These are phyloP conservation scores for Litchi chinensis DNA, from an alignment of 345 rosid species.

Conservation along the genomic window DNA sequence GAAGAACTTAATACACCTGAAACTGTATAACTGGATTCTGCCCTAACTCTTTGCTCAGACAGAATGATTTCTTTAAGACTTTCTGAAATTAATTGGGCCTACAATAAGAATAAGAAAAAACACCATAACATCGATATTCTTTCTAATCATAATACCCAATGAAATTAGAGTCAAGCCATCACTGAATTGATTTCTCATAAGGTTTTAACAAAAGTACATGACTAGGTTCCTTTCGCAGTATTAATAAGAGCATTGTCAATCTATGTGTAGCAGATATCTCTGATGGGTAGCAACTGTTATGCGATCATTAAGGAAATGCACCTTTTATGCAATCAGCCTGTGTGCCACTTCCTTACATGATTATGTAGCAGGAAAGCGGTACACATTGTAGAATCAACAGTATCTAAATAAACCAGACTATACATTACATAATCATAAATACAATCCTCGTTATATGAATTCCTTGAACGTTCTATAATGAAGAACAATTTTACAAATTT, in stretches of 20 bases:
- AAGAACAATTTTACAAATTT: neutral
- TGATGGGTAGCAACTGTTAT: neutral
- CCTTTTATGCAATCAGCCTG: too few species aligned
- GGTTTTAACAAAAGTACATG: neutral
- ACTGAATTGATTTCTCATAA: neutral
- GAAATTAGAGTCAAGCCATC: neutral
- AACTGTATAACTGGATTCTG: slow-evolving; percentile 54
- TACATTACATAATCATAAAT: neutral
- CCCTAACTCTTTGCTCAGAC: slow-evolving; percentile 48
- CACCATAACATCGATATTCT: neutral
- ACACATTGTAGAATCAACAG: neutral
- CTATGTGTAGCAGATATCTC: neutral
- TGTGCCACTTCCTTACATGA: neutral
- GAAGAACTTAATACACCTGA: slow-evolving; percentile 69
- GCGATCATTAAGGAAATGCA: neutral
- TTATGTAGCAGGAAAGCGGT: neutral
- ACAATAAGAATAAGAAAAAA: slow-evolving; percentile 21
- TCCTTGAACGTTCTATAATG: neutral
- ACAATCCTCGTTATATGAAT: neutral
- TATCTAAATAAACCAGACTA: too few species aligned
- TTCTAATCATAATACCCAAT: slow-evolving; percentile 1
- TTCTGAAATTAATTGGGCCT: slow-evolving; percentile 46
- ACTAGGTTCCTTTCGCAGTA: neutral
- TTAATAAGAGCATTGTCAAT: neutral
- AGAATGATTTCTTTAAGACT: slow-evolving; percentile 53